phyloP scores from a whole-genome alignment of 2,329 filamentous ascomycete genomes.

The Hymenoscyphus scutula region DNA sequence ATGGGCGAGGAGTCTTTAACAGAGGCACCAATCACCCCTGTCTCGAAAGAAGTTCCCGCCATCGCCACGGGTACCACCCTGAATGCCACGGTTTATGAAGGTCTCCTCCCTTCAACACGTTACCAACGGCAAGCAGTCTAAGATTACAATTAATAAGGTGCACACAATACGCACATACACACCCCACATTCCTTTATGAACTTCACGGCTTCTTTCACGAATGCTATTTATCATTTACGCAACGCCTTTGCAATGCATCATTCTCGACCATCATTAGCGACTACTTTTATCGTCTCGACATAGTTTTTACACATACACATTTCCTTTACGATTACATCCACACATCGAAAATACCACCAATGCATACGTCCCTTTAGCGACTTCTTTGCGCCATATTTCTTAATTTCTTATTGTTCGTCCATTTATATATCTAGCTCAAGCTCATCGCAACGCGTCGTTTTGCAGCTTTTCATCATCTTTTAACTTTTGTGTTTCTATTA shows the following conservation, averaged over 20 bases:
- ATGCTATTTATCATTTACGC: background rate
- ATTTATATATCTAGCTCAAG: background rate
- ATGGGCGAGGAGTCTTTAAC: conserved; percentile 33
- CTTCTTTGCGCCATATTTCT: background rate
- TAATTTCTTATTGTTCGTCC: background rate
- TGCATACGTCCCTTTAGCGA: background rate
- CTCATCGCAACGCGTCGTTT: background rate
- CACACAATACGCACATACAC: background rate
- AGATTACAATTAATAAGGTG: background rate
- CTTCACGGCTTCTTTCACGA: background rate
- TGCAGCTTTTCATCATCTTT: background rate
- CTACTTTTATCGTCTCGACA: background rate
- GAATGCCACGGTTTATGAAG: conserved; percentile 22
- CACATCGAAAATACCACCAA: background rate
- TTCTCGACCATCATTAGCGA: background rate
- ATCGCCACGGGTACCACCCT: conserved; percentile 6
- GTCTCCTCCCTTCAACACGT: conserved; percentile 9
- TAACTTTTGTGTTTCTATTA: background rate
- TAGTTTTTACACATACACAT: background rate
- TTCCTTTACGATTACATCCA: background rate
- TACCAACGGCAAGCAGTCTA: background rate
- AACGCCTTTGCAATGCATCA: background rate
- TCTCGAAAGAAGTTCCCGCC: conserved; percentile 7
- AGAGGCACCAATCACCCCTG: background rate
- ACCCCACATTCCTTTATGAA: conserved; percentile 3